Conservation (phyloP, 1,284 basidiomycete species). For the Puccinia sorghi region DNA sequence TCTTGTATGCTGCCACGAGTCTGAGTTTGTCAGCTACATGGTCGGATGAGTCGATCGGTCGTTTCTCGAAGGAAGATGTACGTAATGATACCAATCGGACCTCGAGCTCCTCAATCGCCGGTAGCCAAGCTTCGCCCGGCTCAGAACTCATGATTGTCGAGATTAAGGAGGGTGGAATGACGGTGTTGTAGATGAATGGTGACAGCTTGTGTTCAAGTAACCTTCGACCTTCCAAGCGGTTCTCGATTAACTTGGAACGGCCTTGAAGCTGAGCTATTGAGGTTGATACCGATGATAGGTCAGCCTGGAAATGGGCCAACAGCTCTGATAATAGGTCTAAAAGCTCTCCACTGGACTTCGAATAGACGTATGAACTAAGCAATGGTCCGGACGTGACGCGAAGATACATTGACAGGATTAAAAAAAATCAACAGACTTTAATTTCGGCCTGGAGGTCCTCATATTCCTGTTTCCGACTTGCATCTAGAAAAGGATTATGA, state of each 20-base stretch:
- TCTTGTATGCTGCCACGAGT: constrained; percentile 63
- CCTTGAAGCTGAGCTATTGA: constrained; percentile 92
- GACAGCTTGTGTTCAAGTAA: constrained; percentile 61
- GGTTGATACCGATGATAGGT: constrained; percentile 87
- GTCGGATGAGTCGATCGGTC: constrained; percentile 18
- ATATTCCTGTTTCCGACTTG: constrained; percentile 31
- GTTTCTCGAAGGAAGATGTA: constrained; percentile 19
- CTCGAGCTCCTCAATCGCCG: constrained; percentile 8
- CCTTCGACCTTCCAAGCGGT: constrained; percentile 75
- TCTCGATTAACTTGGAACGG: constrained; percentile 84
- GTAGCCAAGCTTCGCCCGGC: constrained; percentile 16
- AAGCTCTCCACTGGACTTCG: constrained; percentile 25
- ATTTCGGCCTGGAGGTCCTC: constrained; percentile 26
- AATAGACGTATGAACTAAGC: not conserved
- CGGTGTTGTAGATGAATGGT: not conserved
- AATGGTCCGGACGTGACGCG: not conserved
- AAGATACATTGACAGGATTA: too few relatives aligned
- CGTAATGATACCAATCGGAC: constrained; percentile 42
- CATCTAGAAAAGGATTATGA: constrained; percentile 13
- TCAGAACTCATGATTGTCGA: constrained; percentile 8
- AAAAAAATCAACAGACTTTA: constrained; percentile 24
- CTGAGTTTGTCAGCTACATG: constrained; percentile 15
- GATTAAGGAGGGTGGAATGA: constrained; percentile 26
- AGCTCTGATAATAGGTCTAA: constrained; percentile 26
- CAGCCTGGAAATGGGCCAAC: constrained; percentile 79